Conservation (phyloP, 129 eudicot genomes). For the Helianthus annuus region DNA sequence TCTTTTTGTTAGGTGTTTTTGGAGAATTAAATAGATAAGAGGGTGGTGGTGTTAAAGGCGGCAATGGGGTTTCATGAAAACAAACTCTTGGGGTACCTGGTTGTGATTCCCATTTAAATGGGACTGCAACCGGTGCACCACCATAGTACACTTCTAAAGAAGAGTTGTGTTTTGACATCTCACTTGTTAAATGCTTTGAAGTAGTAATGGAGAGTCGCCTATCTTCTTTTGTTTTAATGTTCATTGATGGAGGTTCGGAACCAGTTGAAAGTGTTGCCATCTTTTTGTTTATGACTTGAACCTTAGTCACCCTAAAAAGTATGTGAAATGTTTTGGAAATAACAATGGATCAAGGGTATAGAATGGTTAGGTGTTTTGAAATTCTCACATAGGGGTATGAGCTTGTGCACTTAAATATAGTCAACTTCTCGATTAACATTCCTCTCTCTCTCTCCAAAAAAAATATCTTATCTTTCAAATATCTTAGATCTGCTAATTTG, state of each 20-base stretch:
- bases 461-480: too few species aligned
- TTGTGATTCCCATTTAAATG: constrained; percentile 66
- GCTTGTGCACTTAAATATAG: constrained; percentile 37
- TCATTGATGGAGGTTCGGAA: constrained; percentile 34
- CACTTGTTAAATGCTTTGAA: constrained; percentile 27
- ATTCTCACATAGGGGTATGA: constrained; percentile 21
- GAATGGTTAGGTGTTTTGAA: constrained; percentile 26
- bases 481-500: not conserved
- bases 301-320: constrained; percentile 27
- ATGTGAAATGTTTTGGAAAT: constrained; percentile 25
- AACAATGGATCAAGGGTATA: constrained; percentile 25
- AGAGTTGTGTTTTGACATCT: constrained; percentile 29
- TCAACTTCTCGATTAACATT: constrained; percentile 41
- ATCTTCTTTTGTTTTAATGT: constrained; percentile 33
- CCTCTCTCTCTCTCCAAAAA: constrained; percentile 13
- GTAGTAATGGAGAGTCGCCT: constrained; percentile 17
- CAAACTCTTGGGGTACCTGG: constrained; percentile 58
- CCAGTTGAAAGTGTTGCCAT: constrained; percentile 21
- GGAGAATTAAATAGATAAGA: constrained; percentile 41
- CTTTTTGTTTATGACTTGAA: constrained; percentile 14
- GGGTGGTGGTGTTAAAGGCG: constrained; percentile 66
- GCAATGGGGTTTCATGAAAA: constrained; percentile 44
- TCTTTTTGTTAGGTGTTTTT: constrained; percentile 34
- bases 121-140: constrained; percentile 44
- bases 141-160: constrained; percentile 49